These are phyloP conservation scores for Umbilicus rupestris DNA, from an alignment of 164 flowering plant genomes.

Conservation along the genomic window DNA sequence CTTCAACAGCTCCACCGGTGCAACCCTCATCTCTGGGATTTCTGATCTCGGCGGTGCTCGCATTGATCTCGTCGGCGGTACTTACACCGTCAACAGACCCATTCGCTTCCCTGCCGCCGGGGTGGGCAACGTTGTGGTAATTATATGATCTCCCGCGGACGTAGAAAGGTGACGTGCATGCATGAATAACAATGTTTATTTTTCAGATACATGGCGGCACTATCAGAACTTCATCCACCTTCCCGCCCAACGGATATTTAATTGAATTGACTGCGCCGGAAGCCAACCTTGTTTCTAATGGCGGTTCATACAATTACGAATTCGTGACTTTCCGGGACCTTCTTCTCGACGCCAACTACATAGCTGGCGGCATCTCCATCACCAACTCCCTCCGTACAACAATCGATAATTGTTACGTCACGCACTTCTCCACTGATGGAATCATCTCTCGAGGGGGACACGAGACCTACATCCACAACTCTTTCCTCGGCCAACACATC, in stretches of 20 bases:
- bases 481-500: constrained; percentile 82
- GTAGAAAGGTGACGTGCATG: too few relatives aligned
- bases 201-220: constrained; percentile 83
- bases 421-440: constrained; percentile 57
- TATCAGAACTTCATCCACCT: constrained; percentile 52
- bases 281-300: too few relatives aligned
- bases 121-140: constrained; percentile 70
- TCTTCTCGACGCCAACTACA: constrained; percentile 52
- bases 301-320: constrained; percentile 30
- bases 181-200: too few relatives aligned
- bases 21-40: constrained; percentile 48
- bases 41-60: constrained; percentile 72
- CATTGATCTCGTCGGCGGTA: constrained; percentile 70
- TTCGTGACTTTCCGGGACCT: constrained; percentile 59
- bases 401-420: constrained; percentile 76
- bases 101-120: constrained; percentile 52
- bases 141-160: background rate
- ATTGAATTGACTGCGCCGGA: constrained; percentile 47
- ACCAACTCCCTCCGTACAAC: constrained; percentile 56
- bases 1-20: constrained; percentile 16
- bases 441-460: constrained; percentile 58
- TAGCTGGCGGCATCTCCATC: constrained; percentile 64
- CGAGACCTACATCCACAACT: constrained; percentile 63
- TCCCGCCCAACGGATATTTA: constrained; percentile 53
- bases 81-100: constrained; percentile 58